phyloP scores from a whole-genome alignment of 164 flowering plant genomes.

The Litsea cubeba region DNA sequence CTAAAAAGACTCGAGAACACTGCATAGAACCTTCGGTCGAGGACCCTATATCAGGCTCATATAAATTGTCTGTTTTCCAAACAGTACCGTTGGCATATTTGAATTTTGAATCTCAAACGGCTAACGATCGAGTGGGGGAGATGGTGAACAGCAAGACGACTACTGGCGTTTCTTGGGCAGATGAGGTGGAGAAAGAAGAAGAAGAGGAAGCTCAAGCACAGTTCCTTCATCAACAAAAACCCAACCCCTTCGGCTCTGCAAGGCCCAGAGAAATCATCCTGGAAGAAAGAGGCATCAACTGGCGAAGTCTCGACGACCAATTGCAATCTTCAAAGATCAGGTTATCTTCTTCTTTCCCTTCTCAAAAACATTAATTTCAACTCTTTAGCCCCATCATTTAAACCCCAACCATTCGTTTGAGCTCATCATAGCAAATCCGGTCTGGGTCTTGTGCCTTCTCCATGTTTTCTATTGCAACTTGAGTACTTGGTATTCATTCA shows the following conservation, averaged over 20 bases:
- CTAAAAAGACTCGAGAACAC: too few relatives aligned
- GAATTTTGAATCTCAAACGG: neutral
- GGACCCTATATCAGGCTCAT: too few relatives aligned
- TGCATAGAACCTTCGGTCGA: too few relatives aligned
- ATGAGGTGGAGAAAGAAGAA: conserved; percentile 34
- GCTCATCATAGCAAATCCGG: too few relatives aligned
- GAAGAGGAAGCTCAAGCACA: conserved; percentile 15
- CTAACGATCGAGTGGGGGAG: neutral
- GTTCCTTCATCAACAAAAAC: conserved; percentile 8
- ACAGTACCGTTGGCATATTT: too few relatives aligned
- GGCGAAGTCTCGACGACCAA: conserved; percentile 23
- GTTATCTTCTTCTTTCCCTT: neutral
- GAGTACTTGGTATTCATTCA: too few relatives aligned
- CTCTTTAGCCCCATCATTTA: too few relatives aligned
- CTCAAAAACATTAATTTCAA: too few relatives aligned
- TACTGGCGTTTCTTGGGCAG: conserved; percentile 31
- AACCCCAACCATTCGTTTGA: too few relatives aligned
- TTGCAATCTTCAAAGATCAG: conserved; percentile 8
- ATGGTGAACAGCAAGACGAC: conserved; percentile 3
- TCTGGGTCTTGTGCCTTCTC: too few relatives aligned
- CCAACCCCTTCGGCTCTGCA: conserved; percentile 35
- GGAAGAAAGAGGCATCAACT: conserved; percentile 29
- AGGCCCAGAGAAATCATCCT: conserved; percentile 37
- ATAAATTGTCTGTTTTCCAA: too few relatives aligned
- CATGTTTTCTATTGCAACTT: too few relatives aligned